A percentile compares a stretch with the other conserved stretches of the same genome.
These are phyloP conservation scores for Pythium guiyangense DNA, from an alignment of 352 stramenopile species.

Conservation along the genomic window DNA sequence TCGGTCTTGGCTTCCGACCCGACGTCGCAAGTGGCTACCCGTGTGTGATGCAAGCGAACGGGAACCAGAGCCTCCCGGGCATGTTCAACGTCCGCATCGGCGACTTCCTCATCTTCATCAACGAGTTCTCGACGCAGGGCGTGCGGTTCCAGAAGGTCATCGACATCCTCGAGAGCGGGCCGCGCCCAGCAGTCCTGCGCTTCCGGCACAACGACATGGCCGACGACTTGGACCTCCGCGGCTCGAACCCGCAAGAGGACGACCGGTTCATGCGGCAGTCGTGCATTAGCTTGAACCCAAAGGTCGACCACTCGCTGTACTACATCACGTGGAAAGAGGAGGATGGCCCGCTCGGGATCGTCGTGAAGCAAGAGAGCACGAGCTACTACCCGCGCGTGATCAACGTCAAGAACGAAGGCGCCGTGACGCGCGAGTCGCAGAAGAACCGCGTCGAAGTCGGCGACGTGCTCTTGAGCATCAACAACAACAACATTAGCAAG, in stretches of 20 bases:
- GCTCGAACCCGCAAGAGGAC: slow-evolving; percentile 72
- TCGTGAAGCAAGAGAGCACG: slow-evolving; percentile 83
- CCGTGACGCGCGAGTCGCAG: slow-evolving; percentile 72
- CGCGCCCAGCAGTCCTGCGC: slow-evolving; percentile 65
- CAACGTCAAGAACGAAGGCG: slow-evolving; percentile 85
- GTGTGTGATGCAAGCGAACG: slow-evolving; percentile 73
- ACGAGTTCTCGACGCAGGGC: slow-evolving; percentile 78
- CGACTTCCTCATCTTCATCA: slow-evolving; percentile 83
- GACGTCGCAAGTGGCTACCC: slow-evolving; percentile 72
- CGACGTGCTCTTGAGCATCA: slow-evolving; percentile 82
- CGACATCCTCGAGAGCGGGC: slow-evolving; percentile 79
- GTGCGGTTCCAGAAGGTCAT: slow-evolving; percentile 86
- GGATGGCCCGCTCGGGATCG: slow-evolving; percentile 78
- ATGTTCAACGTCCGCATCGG: slow-evolving; percentile 86
- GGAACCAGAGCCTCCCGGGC: slow-evolving; percentile 66
- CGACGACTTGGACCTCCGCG: slow-evolving; percentile 32
- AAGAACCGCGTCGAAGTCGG: slow-evolving; percentile 82
- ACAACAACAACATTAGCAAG: slow-evolving; percentile 91
- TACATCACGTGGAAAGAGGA: slow-evolving; percentile 90
- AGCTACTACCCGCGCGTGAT: slow-evolving; percentile 87
- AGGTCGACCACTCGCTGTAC: slow-evolving; percentile 82
- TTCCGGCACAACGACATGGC: slow-evolving; percentile 79
- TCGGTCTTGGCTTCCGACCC: slow-evolving; percentile 77
- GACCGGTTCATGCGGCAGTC: slow-evolving; percentile 59
- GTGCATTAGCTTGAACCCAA: slow-evolving; percentile 75